A percentile compares a stretch with the other conserved stretches of the same genome.
Conservation (phyloP, 805 yeast genomes). For the Candida ortonii region DNA sequence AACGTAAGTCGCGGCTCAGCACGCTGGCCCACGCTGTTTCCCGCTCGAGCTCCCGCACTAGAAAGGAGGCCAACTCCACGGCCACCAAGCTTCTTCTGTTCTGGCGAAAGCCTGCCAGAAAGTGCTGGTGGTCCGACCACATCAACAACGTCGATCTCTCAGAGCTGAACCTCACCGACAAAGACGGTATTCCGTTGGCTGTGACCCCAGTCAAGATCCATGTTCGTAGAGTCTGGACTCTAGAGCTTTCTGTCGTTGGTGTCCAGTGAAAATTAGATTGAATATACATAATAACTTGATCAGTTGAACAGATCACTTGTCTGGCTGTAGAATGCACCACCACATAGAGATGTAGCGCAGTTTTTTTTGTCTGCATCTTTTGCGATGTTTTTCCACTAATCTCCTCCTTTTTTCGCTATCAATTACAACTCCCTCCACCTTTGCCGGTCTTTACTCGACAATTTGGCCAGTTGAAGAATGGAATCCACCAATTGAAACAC, state of each 20-base stretch:
- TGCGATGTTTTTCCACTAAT: too few species aligned
- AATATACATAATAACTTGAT: neutral
- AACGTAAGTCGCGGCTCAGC: slow-evolving; percentile 57
- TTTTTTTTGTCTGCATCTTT: too few species aligned
- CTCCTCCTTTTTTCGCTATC: neutral
- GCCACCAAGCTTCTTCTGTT: slow-evolving; percentile 71
- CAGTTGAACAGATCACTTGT: too few species aligned
- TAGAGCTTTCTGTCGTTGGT: slow-evolving; percentile 87
- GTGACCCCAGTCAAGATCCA: slow-evolving; percentile 63
- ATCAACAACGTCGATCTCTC: slow-evolving; percentile 43
- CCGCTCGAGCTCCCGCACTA: slow-evolving; percentile 34
- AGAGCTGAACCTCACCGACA: slow-evolving; percentile 22
- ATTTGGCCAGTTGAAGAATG: too few species aligned
- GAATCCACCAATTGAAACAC: too few species aligned
- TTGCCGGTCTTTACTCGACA: too few species aligned
- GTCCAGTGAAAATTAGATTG: slow-evolving; percentile 44
- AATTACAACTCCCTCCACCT: too few species aligned
- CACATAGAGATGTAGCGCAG: too few species aligned
- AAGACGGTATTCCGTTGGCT: slow-evolving; percentile 29
- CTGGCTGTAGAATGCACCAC: too few species aligned
- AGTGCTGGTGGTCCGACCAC: slow-evolving; percentile 95
- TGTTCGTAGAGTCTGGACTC: slow-evolving; percentile 93
- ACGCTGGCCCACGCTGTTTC: slow-evolving; percentile 60
- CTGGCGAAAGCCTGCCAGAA: slow-evolving; percentile 98
- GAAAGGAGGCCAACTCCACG: slow-evolving; percentile 36